Evolutionary conservation across 345 rosid species (phyloP).

Genomic region (Aethionema arabicum): DNA sequence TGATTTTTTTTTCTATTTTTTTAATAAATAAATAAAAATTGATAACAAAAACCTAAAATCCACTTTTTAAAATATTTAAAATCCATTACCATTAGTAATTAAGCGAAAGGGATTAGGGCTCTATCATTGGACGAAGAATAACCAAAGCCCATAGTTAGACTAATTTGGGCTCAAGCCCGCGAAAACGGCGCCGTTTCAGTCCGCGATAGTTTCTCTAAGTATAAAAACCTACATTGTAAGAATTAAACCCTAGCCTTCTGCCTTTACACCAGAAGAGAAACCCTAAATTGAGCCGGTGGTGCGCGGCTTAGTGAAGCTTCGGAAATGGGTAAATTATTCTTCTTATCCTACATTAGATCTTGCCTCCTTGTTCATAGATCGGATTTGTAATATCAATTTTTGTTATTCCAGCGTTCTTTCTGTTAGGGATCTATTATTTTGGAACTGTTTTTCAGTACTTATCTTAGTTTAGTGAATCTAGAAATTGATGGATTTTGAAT

Average conservation of each 20-base stretch:
- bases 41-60: no score
- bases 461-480: background rate
- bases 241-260: constrained; percentile 16
- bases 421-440: constrained; percentile 13
- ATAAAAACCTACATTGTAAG: background rate
- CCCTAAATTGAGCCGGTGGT: background rate
- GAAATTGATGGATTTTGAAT: constrained; percentile 10
- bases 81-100: no score
- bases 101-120: no score
- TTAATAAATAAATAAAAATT: no score
- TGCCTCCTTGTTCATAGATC: background rate
- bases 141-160: no score
- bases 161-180: no score
- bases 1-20: no score
- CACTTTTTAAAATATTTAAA: no score
- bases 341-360: constrained; percentile 18
- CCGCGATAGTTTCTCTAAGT: no score
- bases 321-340: constrained; percentile 30
- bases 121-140: no score
- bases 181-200: no score
- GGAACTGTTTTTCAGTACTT: background rate
- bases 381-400: background rate
- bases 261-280: constrained; percentile 13
- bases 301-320: constrained; percentile 33
- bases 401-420: background rate